Conservation (phyloP, 2,329 filamentous ascomycete genomes). For the Phialophora tarda region DNA sequence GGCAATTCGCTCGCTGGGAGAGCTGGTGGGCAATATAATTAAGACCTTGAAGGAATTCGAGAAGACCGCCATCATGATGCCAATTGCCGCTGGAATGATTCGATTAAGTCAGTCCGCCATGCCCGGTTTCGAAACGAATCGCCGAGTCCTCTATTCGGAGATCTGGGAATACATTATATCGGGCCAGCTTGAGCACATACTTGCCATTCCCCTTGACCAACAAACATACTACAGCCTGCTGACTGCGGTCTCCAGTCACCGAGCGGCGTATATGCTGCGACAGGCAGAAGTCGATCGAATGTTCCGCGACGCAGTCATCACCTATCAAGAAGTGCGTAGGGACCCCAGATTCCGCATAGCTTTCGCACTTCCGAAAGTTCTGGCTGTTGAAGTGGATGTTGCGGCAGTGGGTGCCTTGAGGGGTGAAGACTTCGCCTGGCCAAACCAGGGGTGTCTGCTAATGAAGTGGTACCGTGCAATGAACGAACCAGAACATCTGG, state of each 20-base stretch:
- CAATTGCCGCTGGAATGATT: neutral
- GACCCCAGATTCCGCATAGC: constrained; percentile 4
- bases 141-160: constrained; percentile 1
- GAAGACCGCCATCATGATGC: neutral
- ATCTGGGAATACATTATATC: constrained; percentile 1
- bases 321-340: neutral
- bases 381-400: neutral
- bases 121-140: neutral
- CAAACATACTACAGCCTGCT: neutral
- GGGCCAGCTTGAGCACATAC: neutral
- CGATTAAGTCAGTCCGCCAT: neutral
- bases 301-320: neutral
- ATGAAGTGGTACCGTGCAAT: neutral
- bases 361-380: neutral
- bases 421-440: neutral
- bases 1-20: neutral
- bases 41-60: constrained; percentile 7
- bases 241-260: neutral
- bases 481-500: too few species aligned
- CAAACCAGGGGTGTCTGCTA: neutral
- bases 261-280: neutral
- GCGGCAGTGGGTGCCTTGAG: neutral
- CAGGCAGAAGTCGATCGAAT: neutral
- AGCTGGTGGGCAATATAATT: neutral
- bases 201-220: neutral